Evolutionary conservation across 2,329 filamentous ascomycete genomes (phyloP).

Genomic region (Epichloe brachyelytri): DNA sequence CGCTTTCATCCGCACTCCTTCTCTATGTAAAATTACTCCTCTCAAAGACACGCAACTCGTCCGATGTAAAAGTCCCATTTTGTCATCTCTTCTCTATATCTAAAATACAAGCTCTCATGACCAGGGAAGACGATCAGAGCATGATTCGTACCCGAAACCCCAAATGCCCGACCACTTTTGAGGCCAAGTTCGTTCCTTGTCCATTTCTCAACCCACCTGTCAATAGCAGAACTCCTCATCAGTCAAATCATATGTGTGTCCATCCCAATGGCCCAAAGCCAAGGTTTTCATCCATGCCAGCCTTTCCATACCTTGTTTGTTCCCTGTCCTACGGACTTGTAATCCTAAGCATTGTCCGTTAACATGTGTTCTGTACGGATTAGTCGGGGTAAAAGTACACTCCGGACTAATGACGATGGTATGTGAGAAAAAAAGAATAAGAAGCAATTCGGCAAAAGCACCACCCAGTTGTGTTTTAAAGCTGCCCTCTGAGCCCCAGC

Average conservation of each 20-base stretch:
- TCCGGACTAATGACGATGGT: not conserved
- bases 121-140: too few relatives aligned
- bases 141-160: too few relatives aligned
- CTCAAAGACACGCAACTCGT: too few relatives aligned
- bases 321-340: not conserved
- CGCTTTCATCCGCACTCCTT: too few relatives aligned
- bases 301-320: not conserved
- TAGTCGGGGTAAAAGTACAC: not conserved
- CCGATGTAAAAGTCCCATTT: too few relatives aligned
- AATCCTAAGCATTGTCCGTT: not conserved
- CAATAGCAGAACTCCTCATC: conserved; percentile 1
- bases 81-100: too few relatives aligned
- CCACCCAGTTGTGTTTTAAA: not conserved
- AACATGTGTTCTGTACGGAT: not conserved
- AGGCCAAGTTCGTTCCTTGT: not conserved
- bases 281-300: not conserved
- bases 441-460: not conserved
- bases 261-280: not conserved
- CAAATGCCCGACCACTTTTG: not conserved
- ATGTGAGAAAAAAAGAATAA: not conserved
- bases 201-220: not conserved
- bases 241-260: not conserved
- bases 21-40: too few relatives aligned
- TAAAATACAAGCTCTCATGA: too few relatives aligned
- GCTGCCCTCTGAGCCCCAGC: not conserved